These are phyloP conservation scores for Coelastrella sp. DNA, from an alignment of 139 green algal species.

Conservation along the genomic window DNA sequence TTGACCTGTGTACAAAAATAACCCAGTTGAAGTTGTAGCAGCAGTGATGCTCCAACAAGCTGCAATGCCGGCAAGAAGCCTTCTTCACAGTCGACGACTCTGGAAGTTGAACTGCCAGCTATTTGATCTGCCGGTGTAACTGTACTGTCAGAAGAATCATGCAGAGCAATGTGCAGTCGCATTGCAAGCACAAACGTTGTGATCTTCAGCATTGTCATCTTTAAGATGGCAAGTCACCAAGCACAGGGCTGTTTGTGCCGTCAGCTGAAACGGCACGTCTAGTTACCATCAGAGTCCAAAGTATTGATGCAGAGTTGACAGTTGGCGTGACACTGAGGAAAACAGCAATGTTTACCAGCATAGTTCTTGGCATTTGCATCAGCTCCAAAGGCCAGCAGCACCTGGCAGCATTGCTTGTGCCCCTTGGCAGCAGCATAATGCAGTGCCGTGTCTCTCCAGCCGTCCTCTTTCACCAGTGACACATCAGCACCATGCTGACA, in stretches of 20 bases:
- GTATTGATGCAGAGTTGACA: too few relatives aligned
- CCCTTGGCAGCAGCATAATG: conserved; percentile 33
- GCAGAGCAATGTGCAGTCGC: too few relatives aligned
- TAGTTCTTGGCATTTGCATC: conserved; percentile 26
- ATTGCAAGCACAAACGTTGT: too few relatives aligned
- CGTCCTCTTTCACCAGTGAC: conserved; percentile 5
- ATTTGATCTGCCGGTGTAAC: too few relatives aligned
- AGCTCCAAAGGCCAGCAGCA: conserved; percentile 34
- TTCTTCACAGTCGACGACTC: too few relatives aligned
- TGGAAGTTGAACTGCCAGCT: too few relatives aligned
- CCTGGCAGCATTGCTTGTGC: conserved; percentile 14
- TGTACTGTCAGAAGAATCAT: too few relatives aligned
- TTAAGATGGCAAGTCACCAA: too few relatives aligned
- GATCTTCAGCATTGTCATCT: too few relatives aligned
- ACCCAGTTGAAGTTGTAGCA: background rate
- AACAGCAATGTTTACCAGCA: background rate
- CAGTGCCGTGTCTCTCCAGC: conserved; percentile 36
- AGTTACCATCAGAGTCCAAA: too few relatives aligned
- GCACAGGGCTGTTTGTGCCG: too few relatives aligned
- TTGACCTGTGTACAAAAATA: background rate
- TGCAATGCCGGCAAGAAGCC: too few relatives aligned
- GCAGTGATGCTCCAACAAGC: background rate
- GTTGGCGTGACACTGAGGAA: background rate
- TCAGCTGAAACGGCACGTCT: background rate
- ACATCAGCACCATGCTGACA: conserved; percentile 38